These are phyloP conservation scores for Clarireedia monteithiana DNA, from an alignment of 2,329 filamentous ascomycete genomes.

Conservation along the genomic window DNA sequence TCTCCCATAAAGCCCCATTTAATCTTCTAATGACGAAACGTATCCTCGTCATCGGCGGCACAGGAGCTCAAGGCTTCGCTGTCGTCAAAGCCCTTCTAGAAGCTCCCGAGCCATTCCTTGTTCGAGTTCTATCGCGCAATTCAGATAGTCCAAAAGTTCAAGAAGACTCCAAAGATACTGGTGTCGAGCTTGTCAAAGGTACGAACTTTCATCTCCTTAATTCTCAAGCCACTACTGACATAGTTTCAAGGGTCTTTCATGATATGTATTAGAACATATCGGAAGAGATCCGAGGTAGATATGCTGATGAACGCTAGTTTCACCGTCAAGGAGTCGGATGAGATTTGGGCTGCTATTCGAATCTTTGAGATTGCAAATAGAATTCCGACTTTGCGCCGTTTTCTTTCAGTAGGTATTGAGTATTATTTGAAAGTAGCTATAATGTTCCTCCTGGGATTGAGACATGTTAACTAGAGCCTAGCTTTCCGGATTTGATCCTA, in stretches of 20 bases:
- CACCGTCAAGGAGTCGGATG: neutral
- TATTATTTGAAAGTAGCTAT: neutral
- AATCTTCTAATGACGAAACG: neutral
- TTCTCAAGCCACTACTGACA: neutral
- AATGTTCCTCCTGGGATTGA: neutral
- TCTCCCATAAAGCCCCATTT: neutral
- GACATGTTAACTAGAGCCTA: neutral
- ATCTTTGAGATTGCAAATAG: neutral
- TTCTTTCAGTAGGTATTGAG: neutral
- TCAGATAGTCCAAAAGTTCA: neutral
- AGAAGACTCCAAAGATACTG: neutral
- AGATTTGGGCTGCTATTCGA: neutral
- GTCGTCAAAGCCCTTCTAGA: neutral
- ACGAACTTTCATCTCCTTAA: neutral
- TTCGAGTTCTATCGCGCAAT: neutral
- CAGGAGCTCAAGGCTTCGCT: neutral
- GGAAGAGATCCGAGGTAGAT: neutral
- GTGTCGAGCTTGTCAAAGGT: neutral
- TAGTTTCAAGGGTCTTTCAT: neutral
- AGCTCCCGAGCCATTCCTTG: neutral
- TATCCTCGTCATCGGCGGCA: neutral
- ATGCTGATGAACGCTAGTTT: neutral
- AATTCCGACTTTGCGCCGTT: neutral
- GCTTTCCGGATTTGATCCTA: neutral
- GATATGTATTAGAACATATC: neutral